Evolutionary conservation across 2,329 filamentous ascomycete species (phyloP).

Genomic region (Neopestalotiopsis sp.): DNA sequence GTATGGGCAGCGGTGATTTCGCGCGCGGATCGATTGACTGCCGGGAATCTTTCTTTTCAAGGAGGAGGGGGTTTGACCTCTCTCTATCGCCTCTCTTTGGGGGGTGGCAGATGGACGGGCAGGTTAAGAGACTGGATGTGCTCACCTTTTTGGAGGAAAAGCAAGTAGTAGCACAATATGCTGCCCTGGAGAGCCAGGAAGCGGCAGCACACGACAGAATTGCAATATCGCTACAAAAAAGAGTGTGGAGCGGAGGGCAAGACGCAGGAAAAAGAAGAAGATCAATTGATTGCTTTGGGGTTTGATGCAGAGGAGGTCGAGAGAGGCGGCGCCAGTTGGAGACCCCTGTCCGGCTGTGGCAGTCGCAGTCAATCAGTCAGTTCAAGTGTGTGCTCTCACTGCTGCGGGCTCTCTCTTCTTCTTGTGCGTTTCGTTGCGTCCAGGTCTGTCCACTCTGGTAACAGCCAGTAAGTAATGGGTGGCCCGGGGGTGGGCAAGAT

Average conservation of each 20-base stretch:
- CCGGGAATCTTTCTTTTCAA: conserved; percentile 12
- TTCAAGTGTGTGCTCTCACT: neutral
- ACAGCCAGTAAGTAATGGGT: neutral
- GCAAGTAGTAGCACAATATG: conserved; percentile 42
- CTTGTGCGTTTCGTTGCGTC: conserved; percentile 3
- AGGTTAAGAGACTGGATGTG: conserved; percentile 11
- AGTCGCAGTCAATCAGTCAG: neutral
- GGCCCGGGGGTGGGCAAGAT: neutral
- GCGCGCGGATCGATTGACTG: conserved; percentile 21
- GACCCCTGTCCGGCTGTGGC: conserved; percentile 16
- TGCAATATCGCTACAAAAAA: conserved; percentile 39
- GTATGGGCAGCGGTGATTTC: neutral
- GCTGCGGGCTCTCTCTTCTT: neutral
- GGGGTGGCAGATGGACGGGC: conserved; percentile 1
- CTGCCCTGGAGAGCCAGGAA: conserved; percentile 53
- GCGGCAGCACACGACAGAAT: conserved; percentile 35
- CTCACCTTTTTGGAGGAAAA: conserved; percentile 40
- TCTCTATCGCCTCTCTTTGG: neutral
- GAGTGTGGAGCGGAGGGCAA: conserved; percentile 48
- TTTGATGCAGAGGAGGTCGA: conserved; percentile 18
- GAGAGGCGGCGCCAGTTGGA: conserved; percentile 15
- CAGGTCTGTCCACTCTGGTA: neutral
- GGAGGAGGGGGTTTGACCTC: neutral
- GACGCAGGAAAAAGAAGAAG: conserved; percentile 37
- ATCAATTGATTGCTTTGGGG: conserved; percentile 27